Base-by-base conservation (phyloP, 768 basidiomycete genomes). In the Pisolithus microcarpus region DNA sequence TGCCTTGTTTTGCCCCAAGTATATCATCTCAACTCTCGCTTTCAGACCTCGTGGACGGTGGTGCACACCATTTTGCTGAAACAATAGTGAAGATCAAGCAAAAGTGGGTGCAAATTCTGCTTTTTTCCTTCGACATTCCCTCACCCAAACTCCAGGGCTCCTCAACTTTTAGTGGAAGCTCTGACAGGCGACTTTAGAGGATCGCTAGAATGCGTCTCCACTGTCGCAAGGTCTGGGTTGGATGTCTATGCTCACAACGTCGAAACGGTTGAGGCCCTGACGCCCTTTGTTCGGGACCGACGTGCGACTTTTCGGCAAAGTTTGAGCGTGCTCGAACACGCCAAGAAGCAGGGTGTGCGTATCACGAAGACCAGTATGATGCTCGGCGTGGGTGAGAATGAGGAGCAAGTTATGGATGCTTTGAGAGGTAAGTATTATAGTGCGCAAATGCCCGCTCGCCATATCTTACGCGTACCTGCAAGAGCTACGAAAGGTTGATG, bases 181-280 rank as follows among this genome's bases (percentile, higher is more conserved):
- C 74, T 99, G 40, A 96, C 95, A 1, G 91, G 91, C 13, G 96
- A 99, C 67, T 98, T 98, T 67, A 81, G 81, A 16, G 94, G 91
- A 16, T 78, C 78, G 40, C 64, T 88, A 43, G 76, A 83, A 9
- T 80, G 85, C 46, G 88, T 96, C 24, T 79, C 84, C 1, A 57
- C 82, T 9, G 91, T 99, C 23, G 96, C 96, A 2, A 81, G 81
- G 53, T 96, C 94, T 0, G 96, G 96, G 3, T 74, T 99, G 16
- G 96, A 98, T 63, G 96, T 99, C 11, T 99, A 93, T 62, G 96
- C 96, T 1, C 96, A 99, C 70, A 98, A 99, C 65, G 72, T 98
- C 43, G 96, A 99, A 70, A 98, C 96, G 0, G 83, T 86, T n/a
- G 95, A 97, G 69, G 83, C 81, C 42, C 73, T 96, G 47, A 97